phyloP scores from a whole-genome alignment of 148 eudicot species.

The Nyssa sinensis region DNA sequence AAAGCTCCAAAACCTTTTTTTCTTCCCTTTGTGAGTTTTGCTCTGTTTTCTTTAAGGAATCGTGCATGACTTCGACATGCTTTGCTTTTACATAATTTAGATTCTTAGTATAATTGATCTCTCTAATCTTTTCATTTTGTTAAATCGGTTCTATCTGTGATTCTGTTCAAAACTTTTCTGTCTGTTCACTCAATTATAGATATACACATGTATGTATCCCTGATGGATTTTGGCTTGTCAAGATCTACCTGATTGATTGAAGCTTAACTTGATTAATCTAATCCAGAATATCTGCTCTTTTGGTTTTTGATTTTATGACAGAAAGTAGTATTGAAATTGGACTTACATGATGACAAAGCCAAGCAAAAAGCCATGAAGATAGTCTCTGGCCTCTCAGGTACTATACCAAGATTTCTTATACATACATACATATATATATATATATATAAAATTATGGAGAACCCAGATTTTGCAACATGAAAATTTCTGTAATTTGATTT shows the following conservation, averaged over 20 bases:
- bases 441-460: too few species aligned
- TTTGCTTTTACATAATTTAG: too few species aligned
- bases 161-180: too few species aligned
- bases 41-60: neutral
- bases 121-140: neutral
- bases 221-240: too few species aligned
- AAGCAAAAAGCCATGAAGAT: slow-evolving; percentile 77
- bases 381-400: slow-evolving; percentile 63
- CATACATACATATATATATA: too few species aligned
- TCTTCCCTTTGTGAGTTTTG: too few species aligned
- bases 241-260: neutral
- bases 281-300: neutral
- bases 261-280: slow-evolving; percentile 2
- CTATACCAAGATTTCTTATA: too few species aligned
- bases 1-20: too few species aligned
- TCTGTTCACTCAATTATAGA: neutral
- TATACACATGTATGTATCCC: neutral
- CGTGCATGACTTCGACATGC: neutral
- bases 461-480: neutral
- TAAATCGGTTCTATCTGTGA: too few species aligned
- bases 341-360: slow-evolving; percentile 55
- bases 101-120: neutral
- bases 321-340: slow-evolving; percentile 61
- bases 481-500: neutral
- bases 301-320: slow-evolving; percentile 15